Conservation (phyloP, 2,329 filamentous ascomycete genomes). For the Biscogniauxia sp. region DNA sequence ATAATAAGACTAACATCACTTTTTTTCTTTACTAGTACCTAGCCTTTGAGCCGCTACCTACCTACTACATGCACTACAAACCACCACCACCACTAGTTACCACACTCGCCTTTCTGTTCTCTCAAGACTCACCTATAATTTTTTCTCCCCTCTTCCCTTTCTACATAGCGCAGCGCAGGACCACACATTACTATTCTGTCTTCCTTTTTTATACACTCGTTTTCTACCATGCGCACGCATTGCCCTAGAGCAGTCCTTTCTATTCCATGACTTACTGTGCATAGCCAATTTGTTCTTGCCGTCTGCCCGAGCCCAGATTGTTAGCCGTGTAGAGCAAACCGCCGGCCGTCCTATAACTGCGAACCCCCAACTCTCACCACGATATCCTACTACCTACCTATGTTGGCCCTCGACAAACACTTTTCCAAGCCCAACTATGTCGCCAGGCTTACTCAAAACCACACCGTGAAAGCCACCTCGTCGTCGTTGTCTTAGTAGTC, state of each 20-base stretch:
- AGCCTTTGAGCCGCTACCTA: neutral
- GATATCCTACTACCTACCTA: conserved; percentile 12
- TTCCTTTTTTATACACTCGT: neutral
- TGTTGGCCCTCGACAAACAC: conserved; percentile 21
- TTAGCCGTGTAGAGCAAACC: neutral
- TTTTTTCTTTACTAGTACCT: no score
- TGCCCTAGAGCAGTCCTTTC: neutral
- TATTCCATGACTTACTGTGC: neutral
- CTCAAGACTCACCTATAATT: neutral
- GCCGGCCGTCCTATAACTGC: neutral
- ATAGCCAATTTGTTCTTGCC: neutral
- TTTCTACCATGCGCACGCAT: neutral
- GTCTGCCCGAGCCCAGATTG: neutral
- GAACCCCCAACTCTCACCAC: neutral
- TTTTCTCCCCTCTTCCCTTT: neutral
- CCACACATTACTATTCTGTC: neutral
- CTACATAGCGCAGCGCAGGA: no score
- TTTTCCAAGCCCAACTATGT: conserved; percentile 28
- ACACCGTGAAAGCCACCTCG: conserved; percentile 25
- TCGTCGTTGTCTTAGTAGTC: conserved; percentile 9
- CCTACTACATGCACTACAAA: no score
- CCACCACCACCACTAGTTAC: no score
- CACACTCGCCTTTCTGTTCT: neutral
- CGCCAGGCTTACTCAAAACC: conserved; percentile 23
- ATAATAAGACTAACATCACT: neutral